Evolutionary conservation across 1,139 yeast genomes (phyloP), one percentile per base, ranked within the genome.

Genomic region (Kodamaea derodonti): DNA sequence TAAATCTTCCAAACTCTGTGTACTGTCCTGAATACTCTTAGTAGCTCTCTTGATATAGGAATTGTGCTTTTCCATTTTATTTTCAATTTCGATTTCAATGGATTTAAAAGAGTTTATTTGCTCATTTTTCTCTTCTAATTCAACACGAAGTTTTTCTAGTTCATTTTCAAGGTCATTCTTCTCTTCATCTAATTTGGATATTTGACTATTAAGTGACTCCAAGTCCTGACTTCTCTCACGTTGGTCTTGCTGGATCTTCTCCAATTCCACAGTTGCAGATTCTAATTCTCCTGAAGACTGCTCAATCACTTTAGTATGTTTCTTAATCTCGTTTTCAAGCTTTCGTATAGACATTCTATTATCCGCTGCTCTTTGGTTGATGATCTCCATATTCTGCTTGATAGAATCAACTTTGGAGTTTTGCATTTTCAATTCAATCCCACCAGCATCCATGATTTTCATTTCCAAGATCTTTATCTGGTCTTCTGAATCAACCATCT

Each of bases 391-490:
- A 48, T 78, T 75, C 47, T 84, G 87, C 32, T 69, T 68, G 26
- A 84, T 67, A 1, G 94, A 83, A 48, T 81, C 92, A 10, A 92
- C 96, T 49, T 80, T 84, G 1, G 94, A 75, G 45, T 80, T 84
- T 50, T 88, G 96, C 42, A 84, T 59, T 37, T 90, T 79, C 44
- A 92, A 69, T 43, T 81, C 81, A 10, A 85, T 82, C 44, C 99
- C 99, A 35, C 99, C 98, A 35, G 88, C 84, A 39, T 84, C 83
- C 85, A 90, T 78, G 24, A 94, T 86, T 51, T 81, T 72, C 38
- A 81, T 86, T 47, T 87, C 90, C 6, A 88, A 60, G 0, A 49
- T 66, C 11, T 70, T 66, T 29, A 90, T 84, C 38, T 73, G 69
- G 7, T 59, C 51, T 42, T 84, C 90, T 16, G 81, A 60, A 14